Conservation (phyloP, 1,284 basidiomycete species). For the Apiotrichum domesticum region DNA sequence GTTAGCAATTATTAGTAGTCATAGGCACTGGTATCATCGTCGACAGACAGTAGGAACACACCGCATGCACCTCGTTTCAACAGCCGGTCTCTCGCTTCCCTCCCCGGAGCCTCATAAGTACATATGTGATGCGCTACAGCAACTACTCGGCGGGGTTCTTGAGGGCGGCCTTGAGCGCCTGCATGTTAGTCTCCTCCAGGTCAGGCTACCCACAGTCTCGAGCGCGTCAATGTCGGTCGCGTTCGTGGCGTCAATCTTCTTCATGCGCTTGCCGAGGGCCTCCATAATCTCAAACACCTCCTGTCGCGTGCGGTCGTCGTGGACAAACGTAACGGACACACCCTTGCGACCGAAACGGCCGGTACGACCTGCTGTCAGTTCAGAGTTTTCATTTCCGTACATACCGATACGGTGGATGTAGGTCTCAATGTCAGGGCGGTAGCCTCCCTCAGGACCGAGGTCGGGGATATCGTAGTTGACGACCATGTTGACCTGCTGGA, state of each 20-base stretch:
- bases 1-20: no score
- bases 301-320: constrained; percentile 72
- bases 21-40: no score
- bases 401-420: constrained; percentile 96
- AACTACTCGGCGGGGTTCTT: constrained; percentile 2
- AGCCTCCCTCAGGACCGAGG: constrained; percentile 51
- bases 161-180: constrained; percentile 29
- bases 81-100: no score
- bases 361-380: constrained; percentile 59
- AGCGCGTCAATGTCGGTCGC: constrained; percentile 38
- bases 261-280: constrained; percentile 56
- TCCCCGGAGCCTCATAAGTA: no score
- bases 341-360: constrained; percentile 93
- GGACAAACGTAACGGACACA: constrained; percentile 93
- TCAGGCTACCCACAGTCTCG: constrained; percentile 23
- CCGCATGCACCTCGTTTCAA: no score
- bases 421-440: constrained; percentile 82
- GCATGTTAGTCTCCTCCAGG: not conserved
- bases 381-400: constrained; percentile 30
- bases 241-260: constrained; percentile 34
- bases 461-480: constrained; percentile 97
- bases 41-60: no score
- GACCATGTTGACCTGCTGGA: constrained; percentile 98
- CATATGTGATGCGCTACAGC: no score
- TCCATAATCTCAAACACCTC: constrained; percentile 82